Evolutionary conservation across 768 basidiomycete genomes (phyloP).

Genomic region (Mycena chlorophos): DNA sequence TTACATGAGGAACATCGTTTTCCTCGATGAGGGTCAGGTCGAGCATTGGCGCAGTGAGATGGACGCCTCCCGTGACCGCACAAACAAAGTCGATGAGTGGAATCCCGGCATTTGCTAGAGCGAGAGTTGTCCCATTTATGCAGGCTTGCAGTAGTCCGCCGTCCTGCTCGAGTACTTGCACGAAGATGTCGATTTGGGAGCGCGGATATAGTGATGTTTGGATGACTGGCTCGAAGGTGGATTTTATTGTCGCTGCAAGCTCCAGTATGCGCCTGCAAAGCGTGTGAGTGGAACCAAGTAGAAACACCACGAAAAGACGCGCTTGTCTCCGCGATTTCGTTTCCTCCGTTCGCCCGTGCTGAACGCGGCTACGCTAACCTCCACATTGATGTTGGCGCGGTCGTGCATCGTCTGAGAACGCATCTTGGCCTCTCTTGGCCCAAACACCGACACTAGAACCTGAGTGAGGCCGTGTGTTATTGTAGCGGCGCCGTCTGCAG

Average conservation of each 20-base stretch:
- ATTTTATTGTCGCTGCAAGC: slow-evolving; percentile 81
- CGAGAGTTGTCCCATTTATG: slow-evolving; percentile 93
- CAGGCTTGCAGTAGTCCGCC: slow-evolving; percentile 88
- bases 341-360: slow-evolving; percentile 79
- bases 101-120: slow-evolving; percentile 87
- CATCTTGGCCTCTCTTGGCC: slow-evolving; percentile 85
- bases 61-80: slow-evolving; percentile 85
- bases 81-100: slow-evolving; percentile 90
- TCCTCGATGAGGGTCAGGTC: slow-evolving; percentile 91
- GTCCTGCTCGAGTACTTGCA: slow-evolving; percentile 93
- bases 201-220: slow-evolving; percentile 90
- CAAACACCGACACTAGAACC: slow-evolving; percentile 85
- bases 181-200: slow-evolving; percentile 89
- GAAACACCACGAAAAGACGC: slow-evolving; percentile 30
- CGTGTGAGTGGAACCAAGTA: slow-evolving; percentile 10
- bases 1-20: slow-evolving; percentile 83
- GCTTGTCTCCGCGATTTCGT: slow-evolving; percentile 86
- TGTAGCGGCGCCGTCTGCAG: slow-evolving; percentile 82
- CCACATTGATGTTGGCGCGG: slow-evolving; percentile 86
- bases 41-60: slow-evolving; percentile 76
- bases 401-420: slow-evolving; percentile 83
- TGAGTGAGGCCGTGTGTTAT: slow-evolving; percentile 90
- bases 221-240: slow-evolving; percentile 95
- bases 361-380: slow-evolving; percentile 84
- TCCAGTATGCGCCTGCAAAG: slow-evolving; percentile 76